A percentile compares a stretch with the other conserved stretches of the same genome.
phyloP scores from a whole-genome alignment of 148 eudicot species.

The Spergularia marina region DNA sequence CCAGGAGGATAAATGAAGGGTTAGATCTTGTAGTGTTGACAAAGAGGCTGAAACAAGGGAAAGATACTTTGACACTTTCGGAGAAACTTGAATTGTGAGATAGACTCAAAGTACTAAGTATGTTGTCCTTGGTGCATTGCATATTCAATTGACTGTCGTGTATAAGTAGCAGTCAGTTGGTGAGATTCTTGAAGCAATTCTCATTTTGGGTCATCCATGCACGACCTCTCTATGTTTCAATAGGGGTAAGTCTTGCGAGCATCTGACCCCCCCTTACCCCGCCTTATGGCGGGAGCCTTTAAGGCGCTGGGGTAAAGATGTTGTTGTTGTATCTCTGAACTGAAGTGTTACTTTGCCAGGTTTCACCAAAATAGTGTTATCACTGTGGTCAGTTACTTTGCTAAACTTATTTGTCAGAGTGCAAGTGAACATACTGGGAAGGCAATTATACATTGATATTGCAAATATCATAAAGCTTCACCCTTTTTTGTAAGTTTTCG shows the following conservation, averaged over 20 bases:
- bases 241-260: too few relatives aligned
- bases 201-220: too few relatives aligned
- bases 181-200: too few relatives aligned
- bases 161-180: too few relatives aligned
- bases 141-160: not conserved
- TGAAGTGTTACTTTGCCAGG: slow-evolving; percentile 38
- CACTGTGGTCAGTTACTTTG: slow-evolving; percentile 75
- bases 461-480: slow-evolving; percentile 69
- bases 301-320: too few relatives aligned
- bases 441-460: slow-evolving; percentile 87
- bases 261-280: too few relatives aligned
- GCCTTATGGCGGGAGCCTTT: too few relatives aligned
- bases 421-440: slow-evolving; percentile 93
- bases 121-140: slow-evolving; percentile 18
- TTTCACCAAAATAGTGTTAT: slow-evolving; percentile 76
- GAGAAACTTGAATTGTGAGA: slow-evolving; percentile 97
- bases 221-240: too few relatives aligned
- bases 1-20: slow-evolving; percentile 61
- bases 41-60: slow-evolving; percentile 74
- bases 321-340: too few relatives aligned
- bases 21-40: slow-evolving; percentile 67
- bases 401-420: slow-evolving; percentile 85
- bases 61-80: slow-evolving; percentile 54
- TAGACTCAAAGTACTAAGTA: slow-evolving; percentile 83
- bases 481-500: slow-evolving; percentile 46